Conservation (phyloP, 2,329 filamentous ascomycete species). For the Diaporthe citri region DNA sequence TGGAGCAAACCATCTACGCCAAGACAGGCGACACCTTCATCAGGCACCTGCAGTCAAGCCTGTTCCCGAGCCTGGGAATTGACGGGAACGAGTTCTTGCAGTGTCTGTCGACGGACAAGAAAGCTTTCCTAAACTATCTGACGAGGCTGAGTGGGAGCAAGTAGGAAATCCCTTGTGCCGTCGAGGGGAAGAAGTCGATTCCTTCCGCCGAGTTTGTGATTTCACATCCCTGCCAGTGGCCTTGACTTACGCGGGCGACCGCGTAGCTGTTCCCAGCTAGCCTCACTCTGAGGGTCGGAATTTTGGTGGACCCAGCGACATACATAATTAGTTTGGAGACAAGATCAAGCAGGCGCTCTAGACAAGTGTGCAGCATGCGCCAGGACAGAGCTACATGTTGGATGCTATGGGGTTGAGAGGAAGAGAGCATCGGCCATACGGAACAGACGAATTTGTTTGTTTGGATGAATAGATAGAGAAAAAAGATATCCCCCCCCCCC, state of each 20-base stretch:
- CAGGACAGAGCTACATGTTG: neutral
- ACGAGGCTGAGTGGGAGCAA: conserved; percentile 56
- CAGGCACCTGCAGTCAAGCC: conserved; percentile 71
- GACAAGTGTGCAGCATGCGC: neutral
- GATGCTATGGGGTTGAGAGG: neutral
- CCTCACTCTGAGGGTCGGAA: neutral
- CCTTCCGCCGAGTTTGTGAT: neutral
- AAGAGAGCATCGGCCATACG: neutral
- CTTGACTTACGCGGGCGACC: neutral
- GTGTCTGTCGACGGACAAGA: conserved; percentile 71
- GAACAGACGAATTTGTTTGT: conserved; percentile 1
- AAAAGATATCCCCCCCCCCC: conserved; percentile 40
- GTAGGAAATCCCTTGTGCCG: neutral
- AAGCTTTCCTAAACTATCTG: conserved; percentile 73
- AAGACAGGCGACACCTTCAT: conserved; percentile 91
- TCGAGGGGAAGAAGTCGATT: conserved; percentile 16
- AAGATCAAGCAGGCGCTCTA: neutral
- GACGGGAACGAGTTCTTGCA: conserved; percentile 71
- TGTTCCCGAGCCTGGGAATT: conserved; percentile 76
- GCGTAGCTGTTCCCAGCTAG: neutral
- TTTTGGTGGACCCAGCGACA: neutral
- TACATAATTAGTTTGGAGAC: conserved; percentile 9
- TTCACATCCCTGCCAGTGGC: neutral
- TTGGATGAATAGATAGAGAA: conserved; percentile 29
- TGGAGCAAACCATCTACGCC: conserved; percentile 90